phyloP scores from a whole-genome alignment of 1,284 basidiomycete species.

The Boletellus deceptivus region DNA sequence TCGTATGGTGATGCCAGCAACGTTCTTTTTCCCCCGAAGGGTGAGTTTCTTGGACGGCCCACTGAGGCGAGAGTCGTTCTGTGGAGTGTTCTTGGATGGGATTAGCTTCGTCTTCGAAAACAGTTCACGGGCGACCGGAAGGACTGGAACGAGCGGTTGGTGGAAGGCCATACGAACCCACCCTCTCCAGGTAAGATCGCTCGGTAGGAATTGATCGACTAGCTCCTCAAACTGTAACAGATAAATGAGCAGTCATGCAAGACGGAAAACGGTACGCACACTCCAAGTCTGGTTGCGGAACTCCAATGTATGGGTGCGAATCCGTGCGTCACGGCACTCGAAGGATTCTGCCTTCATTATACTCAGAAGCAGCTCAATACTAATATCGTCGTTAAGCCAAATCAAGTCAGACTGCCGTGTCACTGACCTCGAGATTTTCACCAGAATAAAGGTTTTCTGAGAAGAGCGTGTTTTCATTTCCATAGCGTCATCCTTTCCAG shows the following conservation, averaged over 20 bases:
- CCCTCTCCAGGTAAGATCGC: slow-evolving; percentile 71
- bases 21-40: slow-evolving; percentile 21
- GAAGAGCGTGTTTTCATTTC: slow-evolving; percentile 77
- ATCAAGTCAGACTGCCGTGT: slow-evolving; percentile 18
- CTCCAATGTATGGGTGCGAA: slow-evolving; percentile 71
- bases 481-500: slow-evolving; percentile 53
- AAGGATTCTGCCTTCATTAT: slow-evolving; percentile 72
- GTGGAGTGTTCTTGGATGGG: slow-evolving; percentile 41
- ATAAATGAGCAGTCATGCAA: slow-evolving; percentile 4
- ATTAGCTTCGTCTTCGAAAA: slow-evolving; percentile 74
- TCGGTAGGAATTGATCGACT: slow-evolving; percentile 77
- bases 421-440: slow-evolving; percentile 71
- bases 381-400: slow-evolving; percentile 30
- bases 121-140: slow-evolving; percentile 72
- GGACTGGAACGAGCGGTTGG: slow-evolving; percentile 68
- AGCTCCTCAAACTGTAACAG: slow-evolving; percentile 70
- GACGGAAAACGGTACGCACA: slow-evolving; percentile 43
- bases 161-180: slow-evolving; percentile 83
- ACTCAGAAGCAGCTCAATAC: slow-evolving; percentile 66
- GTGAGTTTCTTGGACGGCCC: slow-evolving; percentile 23
- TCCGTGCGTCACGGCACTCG: slow-evolving; percentile 69
- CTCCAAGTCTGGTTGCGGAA: slow-evolving; percentile 89
- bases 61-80: slow-evolving; percentile 28
- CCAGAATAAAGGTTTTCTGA: slow-evolving; percentile 82
- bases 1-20: slow-evolving; percentile 12